phyloP scores from a whole-genome alignment of 1,284 basidiomycete genomes.

The Sporisorium exsertum region DNA sequence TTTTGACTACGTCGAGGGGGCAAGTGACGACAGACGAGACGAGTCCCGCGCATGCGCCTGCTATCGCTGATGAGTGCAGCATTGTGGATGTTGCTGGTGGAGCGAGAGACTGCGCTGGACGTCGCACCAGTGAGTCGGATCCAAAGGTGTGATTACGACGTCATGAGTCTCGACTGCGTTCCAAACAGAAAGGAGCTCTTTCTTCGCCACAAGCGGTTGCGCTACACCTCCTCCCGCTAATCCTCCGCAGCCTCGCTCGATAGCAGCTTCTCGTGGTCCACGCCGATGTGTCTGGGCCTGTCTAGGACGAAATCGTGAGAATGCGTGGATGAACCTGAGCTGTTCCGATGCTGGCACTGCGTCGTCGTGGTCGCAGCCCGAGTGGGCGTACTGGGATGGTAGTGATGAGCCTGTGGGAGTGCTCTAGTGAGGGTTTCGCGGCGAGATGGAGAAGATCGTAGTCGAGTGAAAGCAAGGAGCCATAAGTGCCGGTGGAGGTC shows the following conservation, averaged over 20 bases:
- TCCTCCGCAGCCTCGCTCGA: not conserved
- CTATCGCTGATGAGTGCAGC: constrained; percentile 54
- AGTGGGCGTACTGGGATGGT: not conserved
- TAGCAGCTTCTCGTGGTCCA: not conserved
- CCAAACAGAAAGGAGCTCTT: not conserved
- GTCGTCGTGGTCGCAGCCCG: not conserved
- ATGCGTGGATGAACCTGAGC: too few species aligned
- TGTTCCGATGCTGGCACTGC: not conserved
- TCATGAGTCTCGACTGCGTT: not conserved
- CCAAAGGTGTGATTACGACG: not conserved
- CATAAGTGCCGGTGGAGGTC: constrained; percentile 1
- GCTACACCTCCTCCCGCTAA: not conserved
- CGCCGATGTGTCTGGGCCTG: not conserved
- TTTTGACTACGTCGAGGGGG: constrained; percentile 97
- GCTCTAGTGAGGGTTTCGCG: not conserved
- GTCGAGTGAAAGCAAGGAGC: not conserved
- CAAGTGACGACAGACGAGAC: constrained; percentile 94
- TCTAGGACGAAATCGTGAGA: not conserved
- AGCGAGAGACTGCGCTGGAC: not conserved
- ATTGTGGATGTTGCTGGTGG: not conserved
- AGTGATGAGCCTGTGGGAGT: not conserved
- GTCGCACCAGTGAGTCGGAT: constrained; percentile 1
- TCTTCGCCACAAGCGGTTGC: not conserved
- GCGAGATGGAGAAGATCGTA: not conserved
- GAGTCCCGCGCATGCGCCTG: constrained; percentile 78